Evolutionary conservation across 768 basidiomycete species (phyloP).

Genomic region (Clavaria fumosa): DNA sequence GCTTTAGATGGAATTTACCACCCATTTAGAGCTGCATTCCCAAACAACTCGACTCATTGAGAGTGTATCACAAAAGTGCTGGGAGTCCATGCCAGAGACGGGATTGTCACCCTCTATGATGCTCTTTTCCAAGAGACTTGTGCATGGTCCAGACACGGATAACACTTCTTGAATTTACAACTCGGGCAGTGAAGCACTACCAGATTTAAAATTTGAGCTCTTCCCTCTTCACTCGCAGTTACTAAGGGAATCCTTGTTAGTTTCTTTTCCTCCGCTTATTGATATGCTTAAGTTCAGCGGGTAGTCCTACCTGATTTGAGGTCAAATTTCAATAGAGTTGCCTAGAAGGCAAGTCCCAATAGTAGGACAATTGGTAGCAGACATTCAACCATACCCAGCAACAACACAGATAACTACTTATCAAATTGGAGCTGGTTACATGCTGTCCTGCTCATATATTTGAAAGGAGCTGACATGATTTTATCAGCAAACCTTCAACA

Average conservation of each 20-base stretch:
- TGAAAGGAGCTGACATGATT: conserved; percentile 24
- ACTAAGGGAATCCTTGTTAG: conserved; percentile 83
- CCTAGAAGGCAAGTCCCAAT: conserved; percentile 5
- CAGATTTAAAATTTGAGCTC: conserved; percentile 77
- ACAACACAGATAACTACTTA: conserved; percentile 32
- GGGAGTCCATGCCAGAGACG: conserved; percentile 30
- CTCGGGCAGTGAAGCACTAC: conserved; percentile 43
- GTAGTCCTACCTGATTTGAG: conserved; percentile 76
- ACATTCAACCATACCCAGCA: conserved; percentile 9
- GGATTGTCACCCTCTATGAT: conserved; percentile 69
- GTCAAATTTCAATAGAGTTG: conserved; percentile 27
- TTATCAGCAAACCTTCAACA: conserved; percentile 24
- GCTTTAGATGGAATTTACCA: conserved; percentile 79
- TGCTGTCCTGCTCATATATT: conserved; percentile 29
- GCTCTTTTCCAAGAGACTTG: conserved; percentile 69
- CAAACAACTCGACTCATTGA: conserved; percentile 77
- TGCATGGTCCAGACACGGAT: conserved; percentile 57
- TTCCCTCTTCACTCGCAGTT: conserved; percentile 78
- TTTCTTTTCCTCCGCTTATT: conserved; percentile 87
- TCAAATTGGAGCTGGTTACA: conserved; percentile 27
- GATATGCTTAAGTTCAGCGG: conserved; percentile 82
- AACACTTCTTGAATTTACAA: conserved; percentile 71
- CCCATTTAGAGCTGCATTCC: conserved; percentile 75
- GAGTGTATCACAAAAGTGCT: conserved; percentile 32
- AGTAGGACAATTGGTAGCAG: conserved; percentile 18